Percentiles rank a stretch among this genome's conserved stretches.
Evolutionary conservation across 768 basidiomycete species (phyloP).

Genomic region (Gloeostereum incarnatum): DNA sequence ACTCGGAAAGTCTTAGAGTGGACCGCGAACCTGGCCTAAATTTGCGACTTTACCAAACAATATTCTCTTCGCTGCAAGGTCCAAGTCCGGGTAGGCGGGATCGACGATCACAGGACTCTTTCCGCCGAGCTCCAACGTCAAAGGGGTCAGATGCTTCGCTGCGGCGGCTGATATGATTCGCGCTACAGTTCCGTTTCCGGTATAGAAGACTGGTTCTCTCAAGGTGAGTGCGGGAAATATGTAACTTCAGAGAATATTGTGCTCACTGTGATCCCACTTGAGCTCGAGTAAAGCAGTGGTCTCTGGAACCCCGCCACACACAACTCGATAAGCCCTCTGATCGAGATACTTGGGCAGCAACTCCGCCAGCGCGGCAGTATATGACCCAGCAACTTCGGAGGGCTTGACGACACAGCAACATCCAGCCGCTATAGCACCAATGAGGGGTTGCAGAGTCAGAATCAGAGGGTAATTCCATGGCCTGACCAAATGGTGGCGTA

Average conservation of each 20-base stretch:
- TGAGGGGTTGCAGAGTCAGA: constrained; percentile 45
- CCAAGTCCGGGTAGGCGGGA: constrained; percentile 55
- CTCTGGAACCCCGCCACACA: constrained; percentile 52
- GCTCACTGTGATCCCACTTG: constrained; percentile 30
- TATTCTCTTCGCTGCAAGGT: constrained; percentile 53
- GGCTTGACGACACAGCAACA: constrained; percentile 63
- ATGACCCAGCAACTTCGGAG: constrained; percentile 49
- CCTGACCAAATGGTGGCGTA: constrained; percentile 17
- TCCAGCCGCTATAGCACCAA: constrained; percentile 70
- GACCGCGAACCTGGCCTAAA: neutral
- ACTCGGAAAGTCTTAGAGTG: too few species aligned
- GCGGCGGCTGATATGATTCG: constrained; percentile 43
- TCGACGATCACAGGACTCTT: constrained; percentile 75
- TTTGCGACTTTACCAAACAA: constrained; percentile 62
- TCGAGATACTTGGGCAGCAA: constrained; percentile 51
- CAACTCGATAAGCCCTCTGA: constrained; percentile 37
- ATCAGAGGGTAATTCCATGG: constrained; percentile 64
- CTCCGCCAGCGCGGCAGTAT: constrained; percentile 38
- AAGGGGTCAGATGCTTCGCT: constrained; percentile 42
- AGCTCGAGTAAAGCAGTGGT: constrained; percentile 43
- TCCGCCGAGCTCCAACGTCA: constrained; percentile 52
- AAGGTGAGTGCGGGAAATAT: too few species aligned
- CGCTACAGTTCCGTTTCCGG: constrained; percentile 35
- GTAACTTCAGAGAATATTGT: neutral
- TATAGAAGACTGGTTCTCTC: constrained; percentile 28